These are phyloP conservation scores for Monosporozyma aerobia DNA, from an alignment of 805 yeast species.

Conservation along the genomic window DNA sequence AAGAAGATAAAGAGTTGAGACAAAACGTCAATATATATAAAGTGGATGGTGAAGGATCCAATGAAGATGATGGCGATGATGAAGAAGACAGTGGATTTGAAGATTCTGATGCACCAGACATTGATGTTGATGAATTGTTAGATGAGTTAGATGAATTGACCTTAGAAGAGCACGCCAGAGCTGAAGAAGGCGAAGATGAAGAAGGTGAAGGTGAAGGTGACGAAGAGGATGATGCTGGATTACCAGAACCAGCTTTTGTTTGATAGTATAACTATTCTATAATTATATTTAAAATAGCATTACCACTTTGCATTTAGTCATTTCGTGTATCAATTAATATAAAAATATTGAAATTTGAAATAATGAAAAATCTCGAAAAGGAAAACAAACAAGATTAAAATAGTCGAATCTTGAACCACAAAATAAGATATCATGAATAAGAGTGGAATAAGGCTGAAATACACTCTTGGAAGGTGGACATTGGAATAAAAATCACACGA, in stretches of 20 bases:
- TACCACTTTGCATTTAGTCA: background rate
- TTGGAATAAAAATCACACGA: background rate
- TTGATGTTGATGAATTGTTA: conserved; percentile 82
- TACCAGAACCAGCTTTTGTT: background rate
- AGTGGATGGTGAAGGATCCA: conserved; percentile 38
- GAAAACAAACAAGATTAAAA: background rate
- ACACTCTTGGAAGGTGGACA: background rate
- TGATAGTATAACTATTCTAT: background rate
- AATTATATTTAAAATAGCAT: background rate
- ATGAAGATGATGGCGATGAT: conserved; percentile 36
- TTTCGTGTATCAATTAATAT: background rate
- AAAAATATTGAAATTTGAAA: background rate
- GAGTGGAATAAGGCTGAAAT: background rate
- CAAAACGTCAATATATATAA: conserved; percentile 84
- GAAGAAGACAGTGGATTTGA: conserved; percentile 39
- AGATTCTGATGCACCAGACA: conserved; percentile 77
- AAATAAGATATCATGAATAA: background rate
- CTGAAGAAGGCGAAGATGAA: conserved; percentile 6
- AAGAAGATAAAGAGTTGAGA: conserved; percentile 92
- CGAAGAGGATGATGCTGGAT: background rate
- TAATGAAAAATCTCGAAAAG: background rate
- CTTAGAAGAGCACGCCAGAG: conserved; percentile 41
- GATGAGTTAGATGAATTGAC: conserved; percentile 94
- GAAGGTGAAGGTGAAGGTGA: background rate
- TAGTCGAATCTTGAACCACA: background rate